Percentiles rank a stretch among this genome's conserved stretches.
These are phyloP conservation scores for Nakazawaea molendinolei DNA, from an alignment of 805 yeast species.

Conservation along the genomic window DNA sequence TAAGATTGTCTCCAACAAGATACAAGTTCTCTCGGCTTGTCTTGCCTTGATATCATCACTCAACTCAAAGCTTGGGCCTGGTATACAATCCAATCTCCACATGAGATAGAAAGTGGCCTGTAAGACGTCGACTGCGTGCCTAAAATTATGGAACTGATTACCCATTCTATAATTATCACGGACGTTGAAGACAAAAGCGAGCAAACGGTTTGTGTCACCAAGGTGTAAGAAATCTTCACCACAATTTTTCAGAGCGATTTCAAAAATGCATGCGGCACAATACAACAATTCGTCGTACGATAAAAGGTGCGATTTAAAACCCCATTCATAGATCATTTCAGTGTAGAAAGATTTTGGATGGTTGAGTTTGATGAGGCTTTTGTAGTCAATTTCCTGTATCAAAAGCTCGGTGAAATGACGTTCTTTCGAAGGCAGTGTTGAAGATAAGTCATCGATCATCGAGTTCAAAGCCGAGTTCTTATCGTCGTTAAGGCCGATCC, in stretches of 20 bases:
- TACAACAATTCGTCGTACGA: constrained; percentile 58
- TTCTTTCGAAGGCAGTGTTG: constrained; percentile 9
- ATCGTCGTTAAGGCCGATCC: constrained; percentile 34
- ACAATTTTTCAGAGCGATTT: constrained; percentile 29
- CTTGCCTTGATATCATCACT: no score
- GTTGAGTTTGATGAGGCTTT: constrained; percentile 18
- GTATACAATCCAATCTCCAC: constrained; percentile 33
- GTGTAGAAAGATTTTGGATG: constrained; percentile 19
- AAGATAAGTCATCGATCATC: constrained; percentile 25
- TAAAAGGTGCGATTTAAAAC: constrained; percentile 63
- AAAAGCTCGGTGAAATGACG: constrained; percentile 17
- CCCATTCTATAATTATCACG: constrained; percentile 78
- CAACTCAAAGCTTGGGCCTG: no score
- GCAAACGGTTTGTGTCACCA: constrained; percentile 34
- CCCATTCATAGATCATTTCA: constrained; percentile 52
- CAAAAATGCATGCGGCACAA: constrained; percentile 51
- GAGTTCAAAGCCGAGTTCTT: constrained; percentile 23
- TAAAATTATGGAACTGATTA: constrained; percentile 89
- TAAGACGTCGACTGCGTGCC: constrained; percentile 92
- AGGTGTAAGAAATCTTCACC: background rate
- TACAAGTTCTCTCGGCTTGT: no score
- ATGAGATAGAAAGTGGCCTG: constrained; percentile 79
- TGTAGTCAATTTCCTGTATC: constrained; percentile 24
- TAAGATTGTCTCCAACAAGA: no score
- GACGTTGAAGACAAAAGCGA: constrained; percentile 56